Evolutionary conservation across 345 rosid genomes (phyloP).

Genomic region (Rhizophora mangle): DNA sequence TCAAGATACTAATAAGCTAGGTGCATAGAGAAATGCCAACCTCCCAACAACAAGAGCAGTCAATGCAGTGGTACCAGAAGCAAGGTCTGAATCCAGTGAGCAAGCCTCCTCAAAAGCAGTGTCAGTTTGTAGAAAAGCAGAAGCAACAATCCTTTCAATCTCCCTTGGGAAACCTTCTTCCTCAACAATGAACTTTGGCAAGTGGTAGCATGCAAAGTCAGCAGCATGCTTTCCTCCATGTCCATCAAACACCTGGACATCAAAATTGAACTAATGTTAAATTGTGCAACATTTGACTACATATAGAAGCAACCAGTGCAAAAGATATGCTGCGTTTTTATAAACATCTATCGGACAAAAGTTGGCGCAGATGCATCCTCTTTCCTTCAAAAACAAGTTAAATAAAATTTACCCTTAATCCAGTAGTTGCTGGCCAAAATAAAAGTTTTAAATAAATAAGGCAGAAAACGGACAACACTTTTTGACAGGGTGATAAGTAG

Average conservation of each 20-base stretch:
- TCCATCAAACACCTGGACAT: constrained; percentile 69
- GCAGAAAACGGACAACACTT: too few species aligned
- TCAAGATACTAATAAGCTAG: not conserved
- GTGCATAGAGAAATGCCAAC: constrained; percentile 34
- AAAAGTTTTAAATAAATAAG: too few species aligned
- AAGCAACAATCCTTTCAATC: constrained; percentile 60
- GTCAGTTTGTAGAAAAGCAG: constrained; percentile 83
- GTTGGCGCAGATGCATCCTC: too few species aligned
- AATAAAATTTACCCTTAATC: too few species aligned
- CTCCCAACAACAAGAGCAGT: constrained; percentile 79
- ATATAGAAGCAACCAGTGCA: too few species aligned
- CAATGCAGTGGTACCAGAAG: constrained; percentile 89
- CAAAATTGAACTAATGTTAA: not conserved
- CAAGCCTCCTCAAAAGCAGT: constrained; percentile 74
- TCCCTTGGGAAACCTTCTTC: constrained; percentile 67
- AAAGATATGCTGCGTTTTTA: too few species aligned
- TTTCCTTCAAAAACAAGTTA: too few species aligned
- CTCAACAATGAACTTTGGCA: constrained; percentile 66
- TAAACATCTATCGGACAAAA: too few species aligned
- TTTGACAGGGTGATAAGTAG: too few species aligned
- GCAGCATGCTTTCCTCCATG: constrained; percentile 97
- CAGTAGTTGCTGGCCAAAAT: too few species aligned
- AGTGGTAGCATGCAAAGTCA: constrained; percentile 60
- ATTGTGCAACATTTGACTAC: not conserved
- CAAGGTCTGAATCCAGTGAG: constrained; percentile 56